Evolutionary conservation across 768 basidiomycete genomes (phyloP), one percentile per base, ranked within the genome.

Genomic region (Mrakia hoshinonis): DNA sequence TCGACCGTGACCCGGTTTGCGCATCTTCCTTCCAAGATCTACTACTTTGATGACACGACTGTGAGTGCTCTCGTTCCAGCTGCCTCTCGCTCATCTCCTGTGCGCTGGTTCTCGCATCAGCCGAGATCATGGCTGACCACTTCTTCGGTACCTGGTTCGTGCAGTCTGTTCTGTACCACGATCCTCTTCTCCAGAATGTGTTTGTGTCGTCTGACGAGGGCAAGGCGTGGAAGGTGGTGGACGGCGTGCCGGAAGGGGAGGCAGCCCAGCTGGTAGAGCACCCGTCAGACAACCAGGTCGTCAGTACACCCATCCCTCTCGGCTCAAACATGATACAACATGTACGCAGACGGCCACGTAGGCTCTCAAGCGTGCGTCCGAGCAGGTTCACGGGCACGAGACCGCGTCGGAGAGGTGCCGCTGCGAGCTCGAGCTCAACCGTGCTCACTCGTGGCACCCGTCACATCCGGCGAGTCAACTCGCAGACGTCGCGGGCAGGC

Each of bases 1-100:
- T 72, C 71, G 12, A 29, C 58, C 22, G 51, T 72, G 43, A 49
- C 71, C 24, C 38, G 24, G 31, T 72, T 72, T 47, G 43, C 71
- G 22, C 71, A 72, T 55, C 36, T 72, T 6, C 71, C 71, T 4
- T 68, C 66, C 31, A 72, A 68, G 55, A 72, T 95, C 66, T 90
- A 89, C 82, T 97, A 92, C 83, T 96, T 98, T 81, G 90, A 97
- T 74, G 95, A 96, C 81, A 88, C 91, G 9, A 80, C 87, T 38
- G 94, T 94, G 75, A 75, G 88, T 20, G n/a, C n/a, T 26, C 11
- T 13, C 48, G 52, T 47, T 49, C 62, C 39, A 18, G 31, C 31
- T 65, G 75, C 39, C 74, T 74, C 67, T 74, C 67, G 31, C n/a
- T 51, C 69, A 64, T 29, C 9, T 34, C 6, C 13, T 26, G n/a